A percentile compares a stretch with the other conserved stretches of the same genome.
Conservation (phyloP, 306 rosid species). For the Fragaria nilgerrensis region DNA sequence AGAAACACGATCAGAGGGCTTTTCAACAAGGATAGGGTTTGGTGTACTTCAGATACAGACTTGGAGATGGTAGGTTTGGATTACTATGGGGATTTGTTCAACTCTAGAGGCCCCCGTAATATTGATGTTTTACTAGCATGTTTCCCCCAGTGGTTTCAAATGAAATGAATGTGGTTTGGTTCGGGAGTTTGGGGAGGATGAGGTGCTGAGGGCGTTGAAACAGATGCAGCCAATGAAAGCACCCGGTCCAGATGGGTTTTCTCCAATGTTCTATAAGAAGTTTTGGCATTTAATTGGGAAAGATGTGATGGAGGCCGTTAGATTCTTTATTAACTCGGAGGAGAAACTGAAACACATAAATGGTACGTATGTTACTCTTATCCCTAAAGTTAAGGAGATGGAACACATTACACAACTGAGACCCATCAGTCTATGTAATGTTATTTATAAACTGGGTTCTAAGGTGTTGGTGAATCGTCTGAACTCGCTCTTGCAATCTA, state of each 20-base stretch:
- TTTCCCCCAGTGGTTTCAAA: too few species aligned
- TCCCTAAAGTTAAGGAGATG: background rate
- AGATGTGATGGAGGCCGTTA: background rate
- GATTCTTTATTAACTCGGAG: background rate
- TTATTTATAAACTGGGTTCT: background rate
- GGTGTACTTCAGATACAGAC: too few species aligned
- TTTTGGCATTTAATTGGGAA: background rate
- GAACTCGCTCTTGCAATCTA: too few species aligned
- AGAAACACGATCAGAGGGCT: too few species aligned
- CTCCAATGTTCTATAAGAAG: background rate
- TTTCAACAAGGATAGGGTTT: too few species aligned
- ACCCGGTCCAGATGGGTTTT: background rate
- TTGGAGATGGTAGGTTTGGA: too few species aligned
- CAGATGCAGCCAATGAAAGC: background rate
- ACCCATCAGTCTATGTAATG: background rate
- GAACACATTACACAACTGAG: background rate
- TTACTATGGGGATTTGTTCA: too few species aligned
- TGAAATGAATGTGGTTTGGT: too few species aligned
- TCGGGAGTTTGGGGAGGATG: background rate
- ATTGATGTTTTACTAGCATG: too few species aligned
- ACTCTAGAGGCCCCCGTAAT: too few species aligned
- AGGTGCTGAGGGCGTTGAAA: background rate
- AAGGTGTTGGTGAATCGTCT: background rate
- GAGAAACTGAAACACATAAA: too few species aligned
- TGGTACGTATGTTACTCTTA: background rate